Evolutionary conservation across 2,329 filamentous ascomycete species (phyloP).

Genomic region (Pseudogymnoascus sp.): DNA sequence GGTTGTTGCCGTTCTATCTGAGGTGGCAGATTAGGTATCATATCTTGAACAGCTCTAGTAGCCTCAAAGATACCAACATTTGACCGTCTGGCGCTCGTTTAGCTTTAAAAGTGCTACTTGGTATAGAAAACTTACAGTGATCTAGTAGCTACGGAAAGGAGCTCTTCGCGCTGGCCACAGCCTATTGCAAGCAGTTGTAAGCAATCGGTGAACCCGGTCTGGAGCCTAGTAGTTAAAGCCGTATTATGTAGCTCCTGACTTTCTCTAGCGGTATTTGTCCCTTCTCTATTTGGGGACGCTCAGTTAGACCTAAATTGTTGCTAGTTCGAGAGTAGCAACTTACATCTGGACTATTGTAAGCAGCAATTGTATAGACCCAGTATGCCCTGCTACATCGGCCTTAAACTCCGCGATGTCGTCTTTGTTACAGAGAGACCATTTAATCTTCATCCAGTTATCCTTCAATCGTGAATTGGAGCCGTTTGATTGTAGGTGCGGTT

Average conservation of each 20-base stretch:
- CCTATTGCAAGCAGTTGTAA: neutral
- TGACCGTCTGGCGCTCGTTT: constrained; percentile 13
- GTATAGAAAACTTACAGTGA: constrained; percentile 13
- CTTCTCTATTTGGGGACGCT: neutral
- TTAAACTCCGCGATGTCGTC: constrained; percentile 24
- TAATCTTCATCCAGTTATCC: constrained; percentile 21
- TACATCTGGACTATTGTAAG: constrained; percentile 9
- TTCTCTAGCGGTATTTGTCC: neutral
- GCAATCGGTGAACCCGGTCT: neutral
- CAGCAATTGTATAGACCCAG: constrained; percentile 16
- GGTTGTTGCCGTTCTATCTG: constrained; percentile 28
- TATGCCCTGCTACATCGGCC: constrained; percentile 20
- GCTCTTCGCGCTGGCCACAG: constrained; percentile 10
- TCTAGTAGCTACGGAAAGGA: constrained; percentile 12
- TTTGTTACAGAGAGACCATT: constrained; percentile 25
- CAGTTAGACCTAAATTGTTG: neutral
- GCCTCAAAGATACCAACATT: constrained; percentile 23
- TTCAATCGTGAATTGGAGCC: constrained; percentile 15
- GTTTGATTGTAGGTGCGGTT: constrained; percentile 18
- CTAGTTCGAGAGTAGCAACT: neutral
- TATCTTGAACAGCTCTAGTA: constrained; percentile 18
- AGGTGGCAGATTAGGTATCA: constrained; percentile 19
- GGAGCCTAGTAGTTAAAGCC: neutral
- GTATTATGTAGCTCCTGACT: neutral
- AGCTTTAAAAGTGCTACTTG: neutral